Conservation (phyloP, 371 early-diverging fungal species). For the Nematocida parisii region DNA sequence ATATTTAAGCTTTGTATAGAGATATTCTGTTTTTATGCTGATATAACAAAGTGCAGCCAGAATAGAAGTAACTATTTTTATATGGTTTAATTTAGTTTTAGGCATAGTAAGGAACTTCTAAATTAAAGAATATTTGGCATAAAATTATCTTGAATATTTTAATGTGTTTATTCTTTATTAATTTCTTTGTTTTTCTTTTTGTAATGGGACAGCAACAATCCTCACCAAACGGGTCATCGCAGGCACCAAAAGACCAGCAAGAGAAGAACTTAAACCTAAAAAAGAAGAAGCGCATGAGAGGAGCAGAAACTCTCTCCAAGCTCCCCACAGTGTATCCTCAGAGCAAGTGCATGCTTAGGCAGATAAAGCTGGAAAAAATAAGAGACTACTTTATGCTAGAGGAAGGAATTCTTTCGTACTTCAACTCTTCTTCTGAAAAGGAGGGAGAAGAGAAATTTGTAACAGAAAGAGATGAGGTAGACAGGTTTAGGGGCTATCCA, state of each 20-base stretch:
- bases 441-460: conserved; percentile 54
- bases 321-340: conserved; percentile 44
- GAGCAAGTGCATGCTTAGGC: conserved; percentile 67
- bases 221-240: conserved; percentile 50
- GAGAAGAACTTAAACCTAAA: conserved; percentile 59
- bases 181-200: conserved; percentile 31
- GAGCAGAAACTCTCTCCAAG: conserved; percentile 56
- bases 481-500: conserved; percentile 96
- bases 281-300: conserved; percentile 40
- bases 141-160: background rate
- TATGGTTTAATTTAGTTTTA: too few relatives aligned
- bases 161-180: background rate
- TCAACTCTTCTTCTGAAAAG: conserved; percentile 51
- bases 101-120: too few relatives aligned
- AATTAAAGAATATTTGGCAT: too few relatives aligned
- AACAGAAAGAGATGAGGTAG: conserved; percentile 78
- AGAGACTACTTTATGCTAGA: conserved; percentile 66
- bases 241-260: conserved; percentile 37
- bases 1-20: too few relatives aligned
- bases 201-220: conserved; percentile 60
- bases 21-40: too few relatives aligned
- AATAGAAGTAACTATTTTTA: too few relatives aligned
- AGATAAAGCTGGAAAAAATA: conserved; percentile 63
- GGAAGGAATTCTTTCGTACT: conserved; percentile 63
- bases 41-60: too few relatives aligned